phyloP scores from a whole-genome alignment of 2,329 filamentous ascomycete genomes.

The Penicillium sp. region DNA sequence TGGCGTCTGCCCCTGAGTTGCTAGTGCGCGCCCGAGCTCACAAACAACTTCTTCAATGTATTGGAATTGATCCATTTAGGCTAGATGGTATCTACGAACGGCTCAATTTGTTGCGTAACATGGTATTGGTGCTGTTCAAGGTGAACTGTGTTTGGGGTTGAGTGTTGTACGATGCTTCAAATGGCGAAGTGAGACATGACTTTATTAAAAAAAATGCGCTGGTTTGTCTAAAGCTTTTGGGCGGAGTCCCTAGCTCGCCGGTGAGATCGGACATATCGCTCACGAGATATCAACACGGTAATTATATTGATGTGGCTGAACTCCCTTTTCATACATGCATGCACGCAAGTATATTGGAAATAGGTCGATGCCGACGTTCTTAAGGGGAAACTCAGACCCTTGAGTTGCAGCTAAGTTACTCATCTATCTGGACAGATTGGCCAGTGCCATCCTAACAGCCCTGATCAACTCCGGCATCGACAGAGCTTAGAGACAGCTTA shows the following conservation, averaged over 20 bases:
- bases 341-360: neutral
- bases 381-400: conserved; percentile 3
- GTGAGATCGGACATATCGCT: neutral
- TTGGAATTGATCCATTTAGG: neutral
- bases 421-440: neutral
- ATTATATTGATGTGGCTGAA: neutral
- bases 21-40: neutral
- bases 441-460: neutral
- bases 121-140: neutral
- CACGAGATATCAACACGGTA: neutral
- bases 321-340: neutral
- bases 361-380: neutral
- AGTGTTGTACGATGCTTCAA: neutral
- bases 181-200: neutral
- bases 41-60: neutral
- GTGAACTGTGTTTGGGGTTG: neutral
- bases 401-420: conserved; percentile 1
- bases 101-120: neutral
- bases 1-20: neutral
- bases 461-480: neutral
- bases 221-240: neutral
- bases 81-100: neutral
- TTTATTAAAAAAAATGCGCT: neutral
- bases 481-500: conserved; percentile 5
- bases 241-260: neutral